Evolutionary conservation across 2,329 filamentous ascomycete species (phyloP).

Genomic region (Didymella sp.): DNA sequence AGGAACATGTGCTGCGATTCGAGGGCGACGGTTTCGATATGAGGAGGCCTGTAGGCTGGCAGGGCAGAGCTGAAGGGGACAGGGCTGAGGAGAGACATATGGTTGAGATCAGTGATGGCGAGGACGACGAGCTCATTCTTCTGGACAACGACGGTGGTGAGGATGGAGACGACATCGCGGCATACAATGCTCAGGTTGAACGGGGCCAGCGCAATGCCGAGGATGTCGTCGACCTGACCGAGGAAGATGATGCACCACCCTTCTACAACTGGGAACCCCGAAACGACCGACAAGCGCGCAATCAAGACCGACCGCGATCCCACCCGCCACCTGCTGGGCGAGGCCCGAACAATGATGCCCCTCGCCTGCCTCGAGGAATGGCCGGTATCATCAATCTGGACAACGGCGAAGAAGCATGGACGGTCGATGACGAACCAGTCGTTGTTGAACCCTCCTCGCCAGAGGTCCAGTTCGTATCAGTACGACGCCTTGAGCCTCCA

Average conservation of each 20-base stretch:
- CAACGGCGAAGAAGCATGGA: conserved; percentile 34
- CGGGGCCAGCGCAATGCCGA: conserved; percentile 17
- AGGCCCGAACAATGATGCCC: conserved; percentile 2
- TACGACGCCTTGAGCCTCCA: conserved; percentile 35
- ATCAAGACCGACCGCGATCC: background rate
- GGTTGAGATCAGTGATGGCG: conserved; percentile 15
- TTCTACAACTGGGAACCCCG: conserved; percentile 1
- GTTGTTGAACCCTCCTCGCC: conserved; percentile 43
- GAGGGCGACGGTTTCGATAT: conserved; percentile 64
- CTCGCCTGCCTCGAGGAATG: conserved; percentile 48
- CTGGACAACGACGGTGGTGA: conserved; percentile 10
- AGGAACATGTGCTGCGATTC: conserved; percentile 38
- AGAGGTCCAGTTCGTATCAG: conserved; percentile 59
- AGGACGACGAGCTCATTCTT: conserved; percentile 11
- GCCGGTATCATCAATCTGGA: conserved; percentile 55
- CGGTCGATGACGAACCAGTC: conserved; percentile 21
- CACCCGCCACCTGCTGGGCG: background rate
- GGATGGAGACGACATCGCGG: conserved; percentile 11
- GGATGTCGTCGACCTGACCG: conserved; percentile 44
- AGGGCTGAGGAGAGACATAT: conserved; percentile 5
- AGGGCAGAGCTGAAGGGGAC: conserved; percentile 2
- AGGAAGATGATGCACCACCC: conserved; percentile 27
- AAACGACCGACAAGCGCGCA: conserved; percentile 1
- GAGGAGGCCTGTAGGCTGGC: conserved; percentile 57
- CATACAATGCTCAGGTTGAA: conserved; percentile 21